Conservation (phyloP, 345 rosid genomes). For the Arabidopsis thaliana region DNA sequence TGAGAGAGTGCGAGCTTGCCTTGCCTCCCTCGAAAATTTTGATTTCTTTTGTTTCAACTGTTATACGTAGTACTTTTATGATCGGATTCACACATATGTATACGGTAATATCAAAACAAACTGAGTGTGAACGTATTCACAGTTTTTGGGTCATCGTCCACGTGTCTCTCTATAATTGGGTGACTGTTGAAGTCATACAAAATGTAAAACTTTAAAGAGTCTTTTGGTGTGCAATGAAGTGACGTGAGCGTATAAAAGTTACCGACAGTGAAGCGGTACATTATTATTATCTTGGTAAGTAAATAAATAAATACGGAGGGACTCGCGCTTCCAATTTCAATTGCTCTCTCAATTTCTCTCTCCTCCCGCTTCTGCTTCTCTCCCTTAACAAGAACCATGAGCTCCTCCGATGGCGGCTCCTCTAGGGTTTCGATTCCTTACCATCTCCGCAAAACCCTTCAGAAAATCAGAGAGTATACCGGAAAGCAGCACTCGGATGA, state of each 20-base stretch:
- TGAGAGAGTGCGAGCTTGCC: background rate
- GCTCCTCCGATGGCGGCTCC: slow-evolving; percentile 53
- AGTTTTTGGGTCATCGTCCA: background rate
- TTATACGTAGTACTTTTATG: slow-evolving; percentile 2
- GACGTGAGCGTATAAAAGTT: slow-evolving; percentile 32
- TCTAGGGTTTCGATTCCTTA: slow-evolving; percentile 67
- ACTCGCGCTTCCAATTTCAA: background rate
- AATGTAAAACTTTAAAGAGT: background rate
- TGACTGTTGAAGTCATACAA: background rate
- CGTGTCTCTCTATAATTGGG: background rate
- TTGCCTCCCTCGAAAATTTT: background rate
- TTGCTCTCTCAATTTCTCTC: background rate
- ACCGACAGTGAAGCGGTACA: background rate
- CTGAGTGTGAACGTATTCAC: background rate
- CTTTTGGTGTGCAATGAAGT: background rate
- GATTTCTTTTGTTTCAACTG: background rate
- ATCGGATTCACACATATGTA: background rate
- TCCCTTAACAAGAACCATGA: slow-evolving; percentile 44
- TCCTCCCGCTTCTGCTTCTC: slow-evolving; percentile 11
- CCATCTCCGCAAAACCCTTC: slow-evolving; percentile 59
- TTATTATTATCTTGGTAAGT: too few species aligned
- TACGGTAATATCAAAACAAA: background rate
- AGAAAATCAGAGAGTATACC: slow-evolving; percentile 72
- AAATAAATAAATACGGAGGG: too few species aligned
- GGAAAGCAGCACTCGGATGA: slow-evolving; percentile 86